phyloP scores from a whole-genome alignment of 2,329 filamentous ascomycete species.

The Aureobasidium vineae region DNA sequence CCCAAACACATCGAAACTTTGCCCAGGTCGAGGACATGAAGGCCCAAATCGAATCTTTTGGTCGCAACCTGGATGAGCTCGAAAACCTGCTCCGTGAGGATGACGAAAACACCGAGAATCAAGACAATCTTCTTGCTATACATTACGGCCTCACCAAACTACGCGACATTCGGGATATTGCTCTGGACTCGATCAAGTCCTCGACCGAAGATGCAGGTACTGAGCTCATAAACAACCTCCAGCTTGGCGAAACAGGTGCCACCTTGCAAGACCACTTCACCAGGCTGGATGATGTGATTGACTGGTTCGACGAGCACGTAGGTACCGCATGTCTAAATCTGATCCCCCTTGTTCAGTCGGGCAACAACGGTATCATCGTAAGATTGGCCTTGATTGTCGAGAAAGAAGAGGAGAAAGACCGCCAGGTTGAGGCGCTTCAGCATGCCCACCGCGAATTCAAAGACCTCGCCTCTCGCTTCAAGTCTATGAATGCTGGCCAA shows the following conservation, averaged over 20 bases:
- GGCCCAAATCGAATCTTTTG: slow-evolving; percentile 82
- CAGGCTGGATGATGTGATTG: slow-evolving; percentile 79
- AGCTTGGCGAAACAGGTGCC: slow-evolving; percentile 59
- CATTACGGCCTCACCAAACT: slow-evolving; percentile 92
- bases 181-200: slow-evolving; percentile 86
- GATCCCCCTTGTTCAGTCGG: slow-evolving; percentile 79
- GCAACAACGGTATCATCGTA: slow-evolving; percentile 86
- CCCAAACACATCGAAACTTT: slow-evolving; percentile 95
- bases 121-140: slow-evolving; percentile 84
- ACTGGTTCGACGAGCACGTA: slow-evolving; percentile 95
- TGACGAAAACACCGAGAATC: slow-evolving; percentile 80
- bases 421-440: slow-evolving; percentile 83
- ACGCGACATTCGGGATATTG: slow-evolving; percentile 91
- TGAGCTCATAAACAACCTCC: slow-evolving; percentile 77
- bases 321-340: slow-evolving; percentile 85
- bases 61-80: slow-evolving; percentile 70
- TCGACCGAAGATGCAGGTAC: slow-evolving; percentile 88
- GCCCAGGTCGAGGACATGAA: slow-evolving; percentile 93
- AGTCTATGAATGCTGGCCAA: slow-evolving; percentile 90
- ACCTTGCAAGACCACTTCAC: slow-evolving; percentile 90
- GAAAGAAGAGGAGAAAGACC: slow-evolving; percentile 95
- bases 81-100: slow-evolving; percentile 79
- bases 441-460: slow-evolving; percentile 95
- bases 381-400: slow-evolving; percentile 89
- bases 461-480: slow-evolving; percentile 88